phyloP scores from a whole-genome alignment of 2,329 filamentous ascomycete genomes.

The Tolypocladium guangdongense region DNA sequence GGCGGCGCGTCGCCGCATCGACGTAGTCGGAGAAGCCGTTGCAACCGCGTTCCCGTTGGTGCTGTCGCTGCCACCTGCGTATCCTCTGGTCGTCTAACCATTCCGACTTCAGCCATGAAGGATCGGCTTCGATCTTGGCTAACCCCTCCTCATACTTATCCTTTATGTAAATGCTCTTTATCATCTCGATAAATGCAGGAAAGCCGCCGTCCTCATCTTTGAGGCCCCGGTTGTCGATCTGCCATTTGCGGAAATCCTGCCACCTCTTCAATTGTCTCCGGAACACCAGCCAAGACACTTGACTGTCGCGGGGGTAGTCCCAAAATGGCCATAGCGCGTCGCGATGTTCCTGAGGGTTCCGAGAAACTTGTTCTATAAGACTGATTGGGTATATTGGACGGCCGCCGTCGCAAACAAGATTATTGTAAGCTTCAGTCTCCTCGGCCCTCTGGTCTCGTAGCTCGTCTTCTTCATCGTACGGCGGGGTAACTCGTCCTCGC shows the following conservation, averaged over 20 bases:
- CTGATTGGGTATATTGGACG: slow-evolving; percentile 17
- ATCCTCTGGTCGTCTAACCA: slow-evolving; percentile 4
- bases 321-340: slow-evolving; percentile 16
- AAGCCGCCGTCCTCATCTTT: slow-evolving; percentile 10
- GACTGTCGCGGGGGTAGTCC: background rate
- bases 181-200: slow-evolving; percentile 3
- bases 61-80: slow-evolving; percentile 3
- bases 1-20: slow-evolving; percentile 12
- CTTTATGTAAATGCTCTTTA: background rate
- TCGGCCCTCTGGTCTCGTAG: too few relatives aligned
- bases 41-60: slow-evolving; percentile 7
- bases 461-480: too few relatives aligned
- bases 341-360: slow-evolving; percentile 10
- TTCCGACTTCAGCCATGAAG: slow-evolving; percentile 1
- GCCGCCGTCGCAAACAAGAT: slow-evolving; percentile 19
- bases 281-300: slow-evolving; percentile 10
- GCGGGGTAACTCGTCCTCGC: too few relatives aligned
- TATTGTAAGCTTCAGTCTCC: slow-evolving; percentile 13
- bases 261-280: slow-evolving; percentile 14
- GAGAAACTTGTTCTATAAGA: slow-evolving; percentile 12
- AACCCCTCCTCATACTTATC: background rate
- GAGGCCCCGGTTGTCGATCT: slow-evolving; percentile 14
- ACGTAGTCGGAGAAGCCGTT: slow-evolving; percentile 13
- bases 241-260: slow-evolving; percentile 20
- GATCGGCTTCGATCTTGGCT: slow-evolving; percentile 6